These are phyloP conservation scores for Euphorbia corollata DNA, from an alignment of 441 rosid species.

Conservation along the genomic window DNA sequence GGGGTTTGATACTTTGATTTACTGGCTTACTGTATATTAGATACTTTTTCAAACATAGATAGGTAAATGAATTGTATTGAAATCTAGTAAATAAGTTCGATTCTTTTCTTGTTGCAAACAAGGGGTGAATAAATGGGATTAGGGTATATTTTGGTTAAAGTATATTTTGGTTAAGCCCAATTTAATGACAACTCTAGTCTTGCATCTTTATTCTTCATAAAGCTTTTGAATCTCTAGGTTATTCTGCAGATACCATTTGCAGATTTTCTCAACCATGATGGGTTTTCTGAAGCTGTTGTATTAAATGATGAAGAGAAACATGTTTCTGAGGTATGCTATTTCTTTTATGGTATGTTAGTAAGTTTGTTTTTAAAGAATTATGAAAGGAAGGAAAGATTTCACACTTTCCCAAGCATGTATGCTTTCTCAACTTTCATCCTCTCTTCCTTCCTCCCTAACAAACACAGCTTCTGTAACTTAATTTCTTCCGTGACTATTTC, in stretches of 20 bases:
- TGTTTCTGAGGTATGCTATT: constrained; percentile 56
- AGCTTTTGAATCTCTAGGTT: constrained; percentile 23
- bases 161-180: too few relatives aligned
- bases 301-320: constrained; percentile 55
- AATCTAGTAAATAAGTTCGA: not conserved
- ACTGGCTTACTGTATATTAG: not conserved
- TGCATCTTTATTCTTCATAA: constrained; percentile 5
- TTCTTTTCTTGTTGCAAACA: not conserved
- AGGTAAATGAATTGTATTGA: not conserved
- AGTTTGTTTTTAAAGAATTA: too few relatives aligned
- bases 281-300: constrained; percentile 55
- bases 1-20: too few relatives aligned
- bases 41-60: not conserved
- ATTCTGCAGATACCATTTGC: constrained; percentile 76
- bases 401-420: too few relatives aligned
- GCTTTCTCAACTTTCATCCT: too few relatives aligned
- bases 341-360: constrained; percentile 5
- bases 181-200: not conserved
- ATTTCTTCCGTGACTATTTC: too few relatives aligned
- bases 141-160: not conserved
- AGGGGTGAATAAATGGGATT: not conserved
- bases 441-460: too few relatives aligned
- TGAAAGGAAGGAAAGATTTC: too few relatives aligned
- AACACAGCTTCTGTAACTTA: too few relatives aligned
- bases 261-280: constrained; percentile 82